Base-by-base conservation (phyloP, 2,329 filamentous ascomycete species). In the Penicillium expansum region DNA sequence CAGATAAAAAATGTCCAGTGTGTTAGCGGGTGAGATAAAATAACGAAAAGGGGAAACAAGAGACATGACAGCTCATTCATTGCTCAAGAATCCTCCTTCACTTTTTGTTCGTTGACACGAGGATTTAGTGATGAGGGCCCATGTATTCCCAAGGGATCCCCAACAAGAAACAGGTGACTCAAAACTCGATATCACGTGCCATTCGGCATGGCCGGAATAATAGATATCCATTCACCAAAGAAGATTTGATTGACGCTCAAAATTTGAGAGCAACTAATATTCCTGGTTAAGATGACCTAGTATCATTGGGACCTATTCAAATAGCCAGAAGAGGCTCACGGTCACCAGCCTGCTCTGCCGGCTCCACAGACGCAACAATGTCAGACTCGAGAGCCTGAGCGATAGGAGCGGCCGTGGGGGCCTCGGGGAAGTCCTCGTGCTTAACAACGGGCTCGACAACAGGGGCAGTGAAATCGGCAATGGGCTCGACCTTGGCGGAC, bases 361-460 rank as follows among this genome's bases (percentile, higher is more conserved):
- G 69, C 60, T 70, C 67, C 42, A 75, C 57, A 22, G 61, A 50
- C 35, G 52, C 52, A 27, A 55, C 52, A 30, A 55, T 55, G 22
- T 51, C 45, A 29, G 52, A 61, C 51, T 67, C 64, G 7, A 59
- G 60, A n/a, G 64, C 58, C 32, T 70, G 63, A 1, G 59, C 63
- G 13, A 70, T 58, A 5, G 71, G 71, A 59, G 79, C 76, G n/a
- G 69, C 64, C 60, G 74, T 72, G 39, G 77, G 75, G 5, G 74
- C 77, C 45, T 75, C 69, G 5, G 81, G 81, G 70, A 84, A 83
- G 64, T 83, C 81, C 42, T 77, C 67, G 35, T 78, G 76, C 67
- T 77, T 76, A 63, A 79, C 62, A 9, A 48, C 52, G 35, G 71
- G 63, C 61, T 74, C 74, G 32, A 76, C 64, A 66, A 77, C 77